These are phyloP conservation scores for Fallopia convolvulus DNA, from an alignment of 148 eudicot species.

Conservation along the genomic window DNA sequence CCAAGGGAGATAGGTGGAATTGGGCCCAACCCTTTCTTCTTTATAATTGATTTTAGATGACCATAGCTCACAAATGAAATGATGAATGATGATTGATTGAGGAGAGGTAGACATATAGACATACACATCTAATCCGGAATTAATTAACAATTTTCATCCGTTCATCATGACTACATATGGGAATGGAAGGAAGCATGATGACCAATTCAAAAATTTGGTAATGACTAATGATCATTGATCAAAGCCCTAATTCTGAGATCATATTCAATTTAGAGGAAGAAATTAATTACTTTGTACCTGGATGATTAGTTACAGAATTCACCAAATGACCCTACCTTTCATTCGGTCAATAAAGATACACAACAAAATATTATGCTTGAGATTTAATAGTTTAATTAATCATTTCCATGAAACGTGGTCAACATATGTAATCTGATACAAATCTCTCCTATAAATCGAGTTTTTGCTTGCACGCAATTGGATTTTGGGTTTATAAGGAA, in stretches of 20 bases:
- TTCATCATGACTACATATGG: slow-evolving; percentile 6
- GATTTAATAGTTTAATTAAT: too few species aligned
- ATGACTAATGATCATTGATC: neutral
- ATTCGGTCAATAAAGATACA: too few species aligned
- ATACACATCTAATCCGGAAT: neutral
- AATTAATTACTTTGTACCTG: neutral
- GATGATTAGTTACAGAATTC: neutral
- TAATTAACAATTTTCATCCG: neutral
- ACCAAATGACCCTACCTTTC: neutral
- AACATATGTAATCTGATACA: too few species aligned
- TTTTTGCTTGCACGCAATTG: too few species aligned
- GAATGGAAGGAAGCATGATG: neutral
- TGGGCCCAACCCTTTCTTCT: neutral
- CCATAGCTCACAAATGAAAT: neutral
- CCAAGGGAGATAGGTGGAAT: neutral
- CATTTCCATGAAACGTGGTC: too few species aligned
- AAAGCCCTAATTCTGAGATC: neutral
- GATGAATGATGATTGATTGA: slow-evolving; percentile 3
- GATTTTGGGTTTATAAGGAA: too few species aligned
- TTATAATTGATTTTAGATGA: neutral
- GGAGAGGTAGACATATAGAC: neutral
- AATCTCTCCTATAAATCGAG: too few species aligned
- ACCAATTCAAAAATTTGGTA: neutral
- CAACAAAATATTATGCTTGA: too few species aligned
- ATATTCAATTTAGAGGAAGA: neutral